Conservation (phyloP, 2,329 filamentous ascomycete genomes). For the Sporothrix sp. region DNA sequence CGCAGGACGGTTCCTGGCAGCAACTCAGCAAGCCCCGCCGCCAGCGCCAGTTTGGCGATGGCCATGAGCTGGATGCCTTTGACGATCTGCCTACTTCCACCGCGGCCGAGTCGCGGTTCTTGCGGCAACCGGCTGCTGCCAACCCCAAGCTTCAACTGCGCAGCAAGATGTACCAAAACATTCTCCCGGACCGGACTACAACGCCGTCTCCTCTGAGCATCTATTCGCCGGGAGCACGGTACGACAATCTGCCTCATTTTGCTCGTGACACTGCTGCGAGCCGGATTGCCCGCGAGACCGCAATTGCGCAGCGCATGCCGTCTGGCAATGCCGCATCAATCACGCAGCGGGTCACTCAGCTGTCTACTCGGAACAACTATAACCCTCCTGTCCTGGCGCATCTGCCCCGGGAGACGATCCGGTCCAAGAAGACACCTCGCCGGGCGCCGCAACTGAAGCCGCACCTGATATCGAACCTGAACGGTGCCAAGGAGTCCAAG, state of each 20-base stretch:
- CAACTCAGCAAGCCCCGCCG: conserved; percentile 64
- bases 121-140: conserved; percentile 65
- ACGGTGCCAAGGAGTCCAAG: conserved; percentile 64
- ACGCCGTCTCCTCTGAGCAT: conserved; percentile 46
- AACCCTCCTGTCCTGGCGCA: conserved; percentile 27
- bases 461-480: conserved; percentile 79
- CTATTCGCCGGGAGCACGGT: conserved; percentile 46
- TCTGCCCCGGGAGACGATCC: conserved; percentile 25
- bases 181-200: conserved; percentile 42
- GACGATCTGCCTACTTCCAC: conserved; percentile 89
- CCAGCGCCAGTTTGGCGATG: conserved; percentile 74
- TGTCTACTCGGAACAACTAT: conserved; percentile 40
- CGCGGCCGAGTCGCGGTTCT: conserved; percentile 68
- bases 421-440: conserved; percentile 46
- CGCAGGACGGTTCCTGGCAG: conserved; percentile 44
- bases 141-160: conserved; percentile 55
- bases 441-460: conserved; percentile 60
- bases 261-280: conserved; percentile 57
- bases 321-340: conserved; percentile 45
- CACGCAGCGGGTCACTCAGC: conserved; percentile 44
- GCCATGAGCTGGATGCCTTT: conserved; percentile 83
- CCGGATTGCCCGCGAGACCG: conserved; percentile 53
- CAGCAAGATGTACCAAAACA: conserved; percentile 47
- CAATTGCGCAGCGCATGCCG: conserved; percentile 49
- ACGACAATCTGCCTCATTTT: conserved; percentile 50